These are phyloP conservation scores for Aspergillus biplanus DNA, from an alignment of 495 filamentous ascomycete genomes.

Conservation along the genomic window DNA sequence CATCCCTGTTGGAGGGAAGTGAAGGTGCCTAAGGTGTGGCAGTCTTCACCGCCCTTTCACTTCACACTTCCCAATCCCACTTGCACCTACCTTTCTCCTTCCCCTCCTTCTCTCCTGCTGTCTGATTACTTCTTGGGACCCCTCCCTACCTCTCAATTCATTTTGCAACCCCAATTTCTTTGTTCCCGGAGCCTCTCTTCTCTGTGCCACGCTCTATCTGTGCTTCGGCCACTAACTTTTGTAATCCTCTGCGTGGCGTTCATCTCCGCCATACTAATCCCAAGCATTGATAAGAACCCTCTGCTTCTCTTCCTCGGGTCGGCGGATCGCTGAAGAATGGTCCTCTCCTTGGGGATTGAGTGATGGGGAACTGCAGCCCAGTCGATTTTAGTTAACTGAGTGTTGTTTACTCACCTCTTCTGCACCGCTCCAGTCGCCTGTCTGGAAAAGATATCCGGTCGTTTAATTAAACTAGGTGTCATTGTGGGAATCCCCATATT, in stretches of 20 bases:
- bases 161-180: neutral
- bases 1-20: constrained; percentile 1
- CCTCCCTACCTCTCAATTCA: constrained; percentile 12
- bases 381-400: constrained; percentile 39
- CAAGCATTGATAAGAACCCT: constrained; percentile 5
- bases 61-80: constrained; percentile 6
- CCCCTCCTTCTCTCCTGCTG: constrained; percentile 16
- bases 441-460: constrained; percentile 19
- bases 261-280: neutral
- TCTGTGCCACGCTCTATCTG: neutral
- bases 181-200: neutral
- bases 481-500: constrained; percentile 1
- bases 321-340: constrained; percentile 33
- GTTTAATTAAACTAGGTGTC: constrained; percentile 5
- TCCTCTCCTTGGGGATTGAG: constrained; percentile 36
- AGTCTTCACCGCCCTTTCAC: constrained; percentile 23
- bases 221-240: neutral
- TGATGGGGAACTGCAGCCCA: constrained; percentile 46
- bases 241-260: neutral
- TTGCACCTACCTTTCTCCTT: constrained; percentile 16
- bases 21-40: constrained; percentile 14
- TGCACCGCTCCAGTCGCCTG: constrained; percentile 17
- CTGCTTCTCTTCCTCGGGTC: constrained; percentile 18
- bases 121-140: neutral
- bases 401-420: constrained; percentile 19